These are phyloP conservation scores for Rhizopogon sp. DNA, from an alignment of 768 basidiomycete genomes.

Conservation along the genomic window DNA sequence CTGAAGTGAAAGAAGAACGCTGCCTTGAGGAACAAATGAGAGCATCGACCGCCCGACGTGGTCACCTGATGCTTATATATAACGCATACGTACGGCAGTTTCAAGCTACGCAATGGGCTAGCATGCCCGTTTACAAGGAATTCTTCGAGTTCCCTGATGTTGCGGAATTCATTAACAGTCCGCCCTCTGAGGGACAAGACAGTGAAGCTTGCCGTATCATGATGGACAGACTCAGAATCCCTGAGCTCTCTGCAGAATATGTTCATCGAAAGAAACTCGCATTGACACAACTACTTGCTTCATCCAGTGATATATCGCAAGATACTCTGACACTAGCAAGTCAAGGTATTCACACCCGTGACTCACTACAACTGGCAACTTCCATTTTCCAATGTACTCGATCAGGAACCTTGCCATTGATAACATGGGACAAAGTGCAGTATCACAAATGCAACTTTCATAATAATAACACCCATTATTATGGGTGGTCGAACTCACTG, in stretches of 20 bases:
- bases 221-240: neutral
- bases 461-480: neutral
- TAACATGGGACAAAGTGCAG: neutral
- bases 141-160: neutral
- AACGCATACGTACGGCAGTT: neutral
- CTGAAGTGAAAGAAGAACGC: neutral
- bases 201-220: neutral
- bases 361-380: neutral
- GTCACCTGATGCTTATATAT: neutral
- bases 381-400: neutral
- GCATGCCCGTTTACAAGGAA: neutral
- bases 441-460: neutral
- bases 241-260: neutral
- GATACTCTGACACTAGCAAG: neutral
- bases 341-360: neutral
- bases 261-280: neutral
- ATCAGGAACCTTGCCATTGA: neutral
- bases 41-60: neutral
- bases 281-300: neutral
- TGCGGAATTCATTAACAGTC: neutral
- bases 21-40: neutral
- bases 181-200: neutral
- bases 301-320: neutral
- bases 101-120: neutral
- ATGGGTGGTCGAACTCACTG: no score